These are phyloP conservation scores for Alloascoidea africana DNA, from an alignment of 805 yeast species.

Conservation along the genomic window DNA sequence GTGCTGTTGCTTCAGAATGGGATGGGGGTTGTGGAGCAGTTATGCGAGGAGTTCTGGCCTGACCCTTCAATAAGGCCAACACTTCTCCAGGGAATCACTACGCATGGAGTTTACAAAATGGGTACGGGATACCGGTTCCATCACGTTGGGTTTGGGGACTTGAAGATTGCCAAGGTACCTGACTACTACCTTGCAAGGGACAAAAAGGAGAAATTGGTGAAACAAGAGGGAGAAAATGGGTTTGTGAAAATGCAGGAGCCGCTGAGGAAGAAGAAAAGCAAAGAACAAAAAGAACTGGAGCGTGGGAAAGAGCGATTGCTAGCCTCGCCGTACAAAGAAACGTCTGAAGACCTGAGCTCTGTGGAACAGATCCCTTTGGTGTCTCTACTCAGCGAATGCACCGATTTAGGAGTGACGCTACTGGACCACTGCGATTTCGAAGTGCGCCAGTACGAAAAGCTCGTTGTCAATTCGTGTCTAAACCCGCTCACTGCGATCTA, in stretches of 20 bases:
- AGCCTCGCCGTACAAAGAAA: slow-evolving; percentile 4
- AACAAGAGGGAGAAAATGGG: background rate
- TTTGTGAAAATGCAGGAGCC: slow-evolving; percentile 7
- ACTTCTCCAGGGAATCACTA: slow-evolving; percentile 58
- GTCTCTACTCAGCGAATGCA: slow-evolving; percentile 12
- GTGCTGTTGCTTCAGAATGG: slow-evolving; percentile 75
- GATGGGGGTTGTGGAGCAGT: slow-evolving; percentile 49
- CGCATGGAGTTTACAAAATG: slow-evolving; percentile 64
- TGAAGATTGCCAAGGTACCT: slow-evolving; percentile 46
- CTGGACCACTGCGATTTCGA: slow-evolving; percentile 32
- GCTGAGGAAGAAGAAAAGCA: background rate
- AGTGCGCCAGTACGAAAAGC: slow-evolving; percentile 55
- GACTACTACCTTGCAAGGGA: slow-evolving; percentile 10
- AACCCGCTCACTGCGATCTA: slow-evolving; percentile 72
- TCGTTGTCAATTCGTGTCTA: slow-evolving; percentile 68
- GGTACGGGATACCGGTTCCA: slow-evolving; percentile 26
- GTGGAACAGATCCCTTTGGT: slow-evolving; percentile 13
- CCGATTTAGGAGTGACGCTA: slow-evolving; percentile 15
- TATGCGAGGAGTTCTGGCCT: slow-evolving; percentile 42
- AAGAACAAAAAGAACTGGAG: slow-evolving; percentile 6
- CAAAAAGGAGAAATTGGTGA: too few relatives aligned
- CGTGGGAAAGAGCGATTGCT: background rate
- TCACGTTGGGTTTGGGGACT: slow-evolving; percentile 62
- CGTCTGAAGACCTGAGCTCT: slow-evolving; percentile 14
- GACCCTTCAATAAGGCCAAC: slow-evolving; percentile 29